Evolutionary conservation across 2,329 filamentous ascomycete species (phyloP).

Genomic region (Beauveria rudraprayagi): DNA sequence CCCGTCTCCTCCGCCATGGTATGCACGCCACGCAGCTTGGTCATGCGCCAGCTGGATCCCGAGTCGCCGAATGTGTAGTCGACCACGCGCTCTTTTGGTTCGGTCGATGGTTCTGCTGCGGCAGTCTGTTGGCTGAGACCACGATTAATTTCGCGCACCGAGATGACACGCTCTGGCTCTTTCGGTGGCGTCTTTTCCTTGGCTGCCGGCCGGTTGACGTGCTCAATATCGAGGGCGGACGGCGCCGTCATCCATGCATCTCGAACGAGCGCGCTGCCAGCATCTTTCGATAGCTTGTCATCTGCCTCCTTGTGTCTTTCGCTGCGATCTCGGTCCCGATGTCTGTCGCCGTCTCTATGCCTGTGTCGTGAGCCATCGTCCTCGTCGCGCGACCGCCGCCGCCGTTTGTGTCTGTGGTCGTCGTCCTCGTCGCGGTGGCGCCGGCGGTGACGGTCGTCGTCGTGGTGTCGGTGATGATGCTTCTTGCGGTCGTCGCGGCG

Average conservation of each 20-base stretch:
- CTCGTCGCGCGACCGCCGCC: slow-evolving; percentile 34
- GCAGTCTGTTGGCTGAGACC: slow-evolving; percentile 38
- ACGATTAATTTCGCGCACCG: slow-evolving; percentile 73
- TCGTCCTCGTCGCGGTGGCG: slow-evolving; percentile 32
- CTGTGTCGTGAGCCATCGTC: slow-evolving; percentile 55
- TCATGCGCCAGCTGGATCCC: slow-evolving; percentile 94
- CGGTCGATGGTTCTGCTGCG: not conserved
- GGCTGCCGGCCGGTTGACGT: slow-evolving; percentile 54
- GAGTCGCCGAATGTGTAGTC: slow-evolving; percentile 82
- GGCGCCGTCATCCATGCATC: slow-evolving; percentile 96
- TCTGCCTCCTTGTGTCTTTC: slow-evolving; percentile 32
- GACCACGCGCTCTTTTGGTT: slow-evolving; percentile 48
- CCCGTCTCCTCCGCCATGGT: slow-evolving; percentile 66
- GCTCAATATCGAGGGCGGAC: slow-evolving; percentile 74
- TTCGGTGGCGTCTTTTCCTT: slow-evolving; percentile 46
- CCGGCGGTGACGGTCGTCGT: slow-evolving; percentile 26
- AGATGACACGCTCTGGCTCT: slow-evolving; percentile 61
- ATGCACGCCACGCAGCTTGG: slow-evolving; percentile 81
- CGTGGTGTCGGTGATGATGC: slow-evolving; percentile 24
- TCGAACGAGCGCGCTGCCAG: slow-evolving; percentile 32
- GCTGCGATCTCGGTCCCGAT: slow-evolving; percentile 19
- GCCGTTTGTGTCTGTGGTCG: slow-evolving; percentile 22
- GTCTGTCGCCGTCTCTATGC: slow-evolving; percentile 27
- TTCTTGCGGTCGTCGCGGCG: slow-evolving; percentile 28
- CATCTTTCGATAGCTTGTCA: slow-evolving; percentile 37